Evolutionary conservation across 345 rosid species (phyloP).

Genomic region (Raphanus sativus): DNA sequence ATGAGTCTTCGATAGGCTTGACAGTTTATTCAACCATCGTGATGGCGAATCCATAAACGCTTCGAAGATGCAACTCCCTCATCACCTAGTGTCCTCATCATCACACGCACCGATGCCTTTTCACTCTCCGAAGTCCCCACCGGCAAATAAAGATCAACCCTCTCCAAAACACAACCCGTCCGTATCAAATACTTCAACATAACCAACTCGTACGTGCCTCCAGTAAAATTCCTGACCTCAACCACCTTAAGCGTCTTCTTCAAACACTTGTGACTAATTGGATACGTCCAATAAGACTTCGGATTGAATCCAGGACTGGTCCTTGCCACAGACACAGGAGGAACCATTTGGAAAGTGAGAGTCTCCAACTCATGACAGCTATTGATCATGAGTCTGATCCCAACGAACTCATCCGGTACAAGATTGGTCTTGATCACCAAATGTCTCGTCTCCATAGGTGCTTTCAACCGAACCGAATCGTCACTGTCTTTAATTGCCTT

Average conservation of each 20-base stretch:
- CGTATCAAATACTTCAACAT: background rate
- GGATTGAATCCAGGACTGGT: background rate
- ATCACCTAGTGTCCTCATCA: background rate
- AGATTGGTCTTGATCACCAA: background rate
- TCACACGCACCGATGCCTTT: accelerated
- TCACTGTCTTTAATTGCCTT: background rate
- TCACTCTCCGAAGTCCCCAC: accelerated
- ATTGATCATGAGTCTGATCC: constrained; percentile 13
- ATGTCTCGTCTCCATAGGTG: background rate
- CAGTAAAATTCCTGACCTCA: background rate
- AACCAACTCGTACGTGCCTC: background rate
- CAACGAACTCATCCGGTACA: background rate
- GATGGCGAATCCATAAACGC: background rate
- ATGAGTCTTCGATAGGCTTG: background rate
- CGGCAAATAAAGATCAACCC: constrained; percentile 8
- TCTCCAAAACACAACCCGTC: constrained; percentile 6
- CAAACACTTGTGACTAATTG: background rate
- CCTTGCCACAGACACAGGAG: background rate
- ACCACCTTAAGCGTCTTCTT: constrained; percentile 9
- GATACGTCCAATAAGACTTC: background rate
- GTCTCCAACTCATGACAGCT: constrained; percentile 5
- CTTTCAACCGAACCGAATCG: background rate
- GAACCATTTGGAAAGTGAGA: constrained; percentile 3
- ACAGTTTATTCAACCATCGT: background rate
- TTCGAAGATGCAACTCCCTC: background rate